Conservation (phyloP, 768 basidiomycete genomes). For the Kwoniella botswanensis region DNA sequence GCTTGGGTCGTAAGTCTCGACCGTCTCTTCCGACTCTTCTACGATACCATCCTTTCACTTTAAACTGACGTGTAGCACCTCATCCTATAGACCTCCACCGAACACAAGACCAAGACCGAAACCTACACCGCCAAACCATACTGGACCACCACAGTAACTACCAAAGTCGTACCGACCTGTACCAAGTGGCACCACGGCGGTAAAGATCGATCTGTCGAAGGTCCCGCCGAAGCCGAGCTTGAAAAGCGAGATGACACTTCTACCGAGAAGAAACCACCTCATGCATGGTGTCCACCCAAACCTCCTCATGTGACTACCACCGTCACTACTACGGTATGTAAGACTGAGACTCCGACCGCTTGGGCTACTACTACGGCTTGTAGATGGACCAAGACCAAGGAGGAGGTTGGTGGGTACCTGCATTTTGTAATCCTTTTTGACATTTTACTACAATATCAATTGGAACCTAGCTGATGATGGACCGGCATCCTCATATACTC, state of each 20-base stretch:
- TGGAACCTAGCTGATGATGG: no score
- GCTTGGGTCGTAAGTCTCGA: constrained; percentile 11
- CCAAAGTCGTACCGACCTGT: constrained; percentile 12
- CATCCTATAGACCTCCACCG: constrained; percentile 14
- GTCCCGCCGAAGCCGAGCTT: not conserved
- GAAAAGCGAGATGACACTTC: not conserved
- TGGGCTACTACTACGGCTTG: constrained; percentile 24
- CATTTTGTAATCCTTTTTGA: not conserved
- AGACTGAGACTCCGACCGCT: constrained; percentile 26
- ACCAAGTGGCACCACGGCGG: not conserved
- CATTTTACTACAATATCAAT: not conserved
- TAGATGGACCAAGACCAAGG: constrained; percentile 25
- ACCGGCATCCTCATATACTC: not conserved
- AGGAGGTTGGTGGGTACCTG: constrained; percentile 18
- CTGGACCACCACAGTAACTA: constrained; percentile 11
- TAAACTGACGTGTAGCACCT: not conserved
- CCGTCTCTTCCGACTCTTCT: not conserved
- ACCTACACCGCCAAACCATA: constrained; percentile 6
- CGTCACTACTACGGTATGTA: constrained; percentile 7
- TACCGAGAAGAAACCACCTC: constrained; percentile 6
- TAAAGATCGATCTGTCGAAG: not conserved
- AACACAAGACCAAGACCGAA: constrained; percentile 11
- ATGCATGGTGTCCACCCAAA: constrained; percentile 2
- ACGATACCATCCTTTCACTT: not conserved
- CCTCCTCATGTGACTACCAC: constrained; percentile 8